Percentiles rank a stretch among this genome's conserved stretches.
phyloP scores from a whole-genome alignment of 2,329 filamentous ascomycete genomes.

The Cladophialophora bantiana region DNA sequence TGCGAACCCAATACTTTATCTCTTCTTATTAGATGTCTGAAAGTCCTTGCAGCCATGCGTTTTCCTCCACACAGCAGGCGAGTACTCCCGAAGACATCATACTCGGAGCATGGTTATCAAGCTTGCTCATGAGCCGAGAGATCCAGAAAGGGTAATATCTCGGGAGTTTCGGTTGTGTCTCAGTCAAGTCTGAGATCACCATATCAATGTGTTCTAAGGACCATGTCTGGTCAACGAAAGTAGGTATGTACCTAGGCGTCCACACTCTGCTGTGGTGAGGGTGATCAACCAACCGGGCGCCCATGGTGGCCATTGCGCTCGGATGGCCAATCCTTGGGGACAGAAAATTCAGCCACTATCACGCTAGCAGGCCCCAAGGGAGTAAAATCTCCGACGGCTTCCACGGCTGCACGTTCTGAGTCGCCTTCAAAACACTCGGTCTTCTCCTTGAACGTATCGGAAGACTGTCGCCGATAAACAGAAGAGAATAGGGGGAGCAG shows the following conservation, averaged over 20 bases:
- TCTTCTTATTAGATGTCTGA: not conserved
- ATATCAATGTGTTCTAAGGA: slow-evolving; percentile 8
- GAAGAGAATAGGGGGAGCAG: not conserved
- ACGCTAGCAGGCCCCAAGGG: not conserved
- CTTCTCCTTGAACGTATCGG: not conserved
- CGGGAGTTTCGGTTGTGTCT: slow-evolving; percentile 32
- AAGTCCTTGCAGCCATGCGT: not conserved
- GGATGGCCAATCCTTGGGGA: not conserved
- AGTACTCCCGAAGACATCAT: slow-evolving; percentile 2
- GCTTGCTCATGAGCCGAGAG: not conserved
- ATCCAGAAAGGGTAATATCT: slow-evolving; percentile 12
- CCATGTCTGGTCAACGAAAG: not conserved
- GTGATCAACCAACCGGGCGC: not conserved
- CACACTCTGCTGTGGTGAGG: not conserved
- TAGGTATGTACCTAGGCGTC: not conserved
- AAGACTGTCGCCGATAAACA: not conserved
- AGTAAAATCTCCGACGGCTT: slow-evolving; percentile 19
- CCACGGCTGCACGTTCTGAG: not conserved
- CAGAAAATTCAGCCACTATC: slow-evolving; percentile 4
- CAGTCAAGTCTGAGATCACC: slow-evolving; percentile 19
- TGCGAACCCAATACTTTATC: not conserved
- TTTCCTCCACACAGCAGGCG: not conserved
- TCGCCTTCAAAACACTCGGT: not conserved
- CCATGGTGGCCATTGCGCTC: not conserved
- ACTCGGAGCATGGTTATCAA: not conserved